Evolutionary conservation across 148 eudicot species (phyloP), one percentile per base, ranked within the genome.

Genomic region (Rhododendron molle): DNA sequence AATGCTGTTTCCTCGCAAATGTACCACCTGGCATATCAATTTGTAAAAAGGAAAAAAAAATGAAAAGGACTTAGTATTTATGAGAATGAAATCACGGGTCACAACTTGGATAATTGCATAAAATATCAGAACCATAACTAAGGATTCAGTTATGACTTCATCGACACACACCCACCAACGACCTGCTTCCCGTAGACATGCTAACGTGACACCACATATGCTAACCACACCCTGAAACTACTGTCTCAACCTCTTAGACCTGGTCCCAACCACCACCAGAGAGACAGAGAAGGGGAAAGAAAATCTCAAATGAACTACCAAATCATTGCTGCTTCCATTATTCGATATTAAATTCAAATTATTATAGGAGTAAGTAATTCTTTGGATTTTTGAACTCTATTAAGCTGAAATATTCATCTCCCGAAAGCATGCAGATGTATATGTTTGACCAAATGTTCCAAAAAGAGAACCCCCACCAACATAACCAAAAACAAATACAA

Each of bases 1-100:
- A 97, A 87, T 50, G 94, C 91, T 78, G 99, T 92, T 89, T 97
- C 99, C 86, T 91, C 96, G 74, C 87, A 92, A 77, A 97, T 90
- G 90, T 95, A 97, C 98, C 98, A 95, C 99, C 99, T 97, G 90
- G 83, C 7, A 82, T 50, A 86, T 67, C 11, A 32, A 84, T 81
- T 44, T 80, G 30, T 62, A 6, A 84, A 3, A 72, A 46, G 21
- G 21, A 2, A 83, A 85, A 78, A 32, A 43, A 46, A 49, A 85
- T 85, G 5, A 36, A 30, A 65, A 65, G n/a, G 67, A 60, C 78
- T 12, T 38, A 18, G 18, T 73, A 81, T 7, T 28, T 54, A 23
- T 10, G 10, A 30, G 58, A 78, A 86, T 15, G 78, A 38, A 62
- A 32, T 36, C 54, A 46, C 0, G 1, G 46, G 38, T 30, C 76